Base-by-base conservation (phyloP, 139 green algal genomes). In the Axilococcus clingmanii region DNA sequence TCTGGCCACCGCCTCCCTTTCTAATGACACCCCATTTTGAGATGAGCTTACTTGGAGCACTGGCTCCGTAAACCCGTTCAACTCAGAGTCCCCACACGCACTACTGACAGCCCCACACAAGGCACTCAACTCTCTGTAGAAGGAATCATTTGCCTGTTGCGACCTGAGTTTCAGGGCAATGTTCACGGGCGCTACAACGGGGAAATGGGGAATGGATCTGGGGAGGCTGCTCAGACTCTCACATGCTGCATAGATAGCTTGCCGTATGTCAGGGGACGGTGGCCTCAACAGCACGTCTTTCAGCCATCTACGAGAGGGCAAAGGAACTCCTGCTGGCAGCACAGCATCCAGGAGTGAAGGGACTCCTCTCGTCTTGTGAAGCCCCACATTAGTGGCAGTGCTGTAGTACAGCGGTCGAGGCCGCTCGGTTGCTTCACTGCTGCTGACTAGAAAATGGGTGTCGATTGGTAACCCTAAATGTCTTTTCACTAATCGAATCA, bases 341-440 rank as follows among this genome's bases (percentile, higher is more conserved):
- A 55, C n/a, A 66, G 63, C 57, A 40, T 82, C 62, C 19, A 92
- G 59, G 35, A 93, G 63, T 36, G 50, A 56, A 12, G 78, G 76
- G 35, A 88, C 61, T 31, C 83, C 76, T 3, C 64, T 42, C 0
- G 70, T 77, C 16, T 65, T 63, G 40, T 79, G 58, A 28, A 88
- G 59, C 57, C 82, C 82, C 52, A 92, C 72, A 56, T 92, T 82
- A 24, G 50, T 57, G 11, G 83, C 77, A 19, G 82, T 88, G 52
- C 59, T 66, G 25, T 77, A 59, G 62, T 83, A 87, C 24, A 90
- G 69, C 6, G 82, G 82, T 28, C 70, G 35, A 6, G 77, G 77
- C n/a, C 53, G 55, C 56, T 52, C 52, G 27, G 20, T 48, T 1
- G 52, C 29, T 25, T 37, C 31, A n/a, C 56, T 37, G 23, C 43